Evolutionary conservation across 495 filamentous ascomycete species (phyloP).

Genomic region (Xylaria bambusicola): DNA sequence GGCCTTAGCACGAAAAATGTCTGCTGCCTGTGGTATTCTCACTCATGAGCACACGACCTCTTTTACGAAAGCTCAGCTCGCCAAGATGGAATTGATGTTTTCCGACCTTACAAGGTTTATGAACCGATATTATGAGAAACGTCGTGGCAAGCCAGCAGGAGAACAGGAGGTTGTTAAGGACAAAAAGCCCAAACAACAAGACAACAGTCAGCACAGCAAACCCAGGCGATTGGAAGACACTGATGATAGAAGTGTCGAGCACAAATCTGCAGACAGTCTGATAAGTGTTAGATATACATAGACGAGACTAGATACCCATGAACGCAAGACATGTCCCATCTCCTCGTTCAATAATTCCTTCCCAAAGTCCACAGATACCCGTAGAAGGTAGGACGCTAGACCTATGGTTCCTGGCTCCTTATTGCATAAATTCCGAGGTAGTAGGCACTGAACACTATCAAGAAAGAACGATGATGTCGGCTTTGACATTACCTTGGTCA

Average conservation of each 20-base stretch:
- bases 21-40: slow-evolving; percentile 38
- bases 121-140: slow-evolving; percentile 8
- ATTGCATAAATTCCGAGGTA: too few relatives aligned
- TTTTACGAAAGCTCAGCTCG: background rate
- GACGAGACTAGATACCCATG: slow-evolving; percentile 4
- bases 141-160: background rate
- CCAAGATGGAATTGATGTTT: slow-evolving; percentile 27
- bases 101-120: slow-evolving; percentile 30
- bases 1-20: slow-evolving; percentile 44
- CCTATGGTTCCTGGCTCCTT: slow-evolving; percentile 2
- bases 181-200: background rate
- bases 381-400: background rate
- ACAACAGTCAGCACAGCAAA: background rate
- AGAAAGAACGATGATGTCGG: background rate
- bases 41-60: background rate
- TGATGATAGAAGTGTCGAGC: background rate
- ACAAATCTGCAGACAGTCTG: background rate
- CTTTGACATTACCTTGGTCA: background rate
- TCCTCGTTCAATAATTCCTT: background rate
- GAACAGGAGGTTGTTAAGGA: background rate
- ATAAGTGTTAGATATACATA: background rate
- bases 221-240: background rate
- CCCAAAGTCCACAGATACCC: too few relatives aligned
- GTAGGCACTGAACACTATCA: background rate
- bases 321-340: slow-evolving; percentile 5